phyloP scores from a whole-genome alignment of 768 basidiomycete genomes.

The Phylloporus sp. region DNA sequence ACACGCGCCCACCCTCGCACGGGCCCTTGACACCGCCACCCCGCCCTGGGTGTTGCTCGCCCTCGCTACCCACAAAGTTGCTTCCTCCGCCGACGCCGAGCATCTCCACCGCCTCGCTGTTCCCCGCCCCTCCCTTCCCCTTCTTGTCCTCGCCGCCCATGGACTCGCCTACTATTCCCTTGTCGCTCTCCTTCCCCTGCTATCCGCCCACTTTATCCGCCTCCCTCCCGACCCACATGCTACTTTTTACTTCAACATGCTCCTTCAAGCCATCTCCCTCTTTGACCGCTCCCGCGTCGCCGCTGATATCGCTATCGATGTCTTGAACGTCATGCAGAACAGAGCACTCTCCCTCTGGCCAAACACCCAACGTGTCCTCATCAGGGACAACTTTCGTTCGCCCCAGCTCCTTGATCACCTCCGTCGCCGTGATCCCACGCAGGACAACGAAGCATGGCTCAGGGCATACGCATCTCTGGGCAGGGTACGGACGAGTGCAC shows the following conservation, averaged over 20 bases:
- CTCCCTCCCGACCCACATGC: slow-evolving; percentile 18
- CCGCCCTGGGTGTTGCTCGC: slow-evolving; percentile 57
- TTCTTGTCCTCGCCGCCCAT: slow-evolving; percentile 31
- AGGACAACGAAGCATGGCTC: slow-evolving; percentile 13
- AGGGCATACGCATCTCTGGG: slow-evolving; percentile 18
- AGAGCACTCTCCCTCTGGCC: slow-evolving; percentile 38
- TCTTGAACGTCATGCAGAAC: slow-evolving; percentile 46
- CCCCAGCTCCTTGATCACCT: slow-evolving; percentile 47
- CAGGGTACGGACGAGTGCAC: slow-evolving; percentile 36
- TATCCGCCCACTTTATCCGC: slow-evolving; percentile 40
- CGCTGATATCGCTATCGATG: slow-evolving; percentile 35
- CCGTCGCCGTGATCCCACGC: slow-evolving; percentile 15
- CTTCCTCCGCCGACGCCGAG: slow-evolving; percentile 41
- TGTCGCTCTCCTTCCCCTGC: slow-evolving; percentile 39
- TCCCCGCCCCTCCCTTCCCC: slow-evolving; percentile 9
- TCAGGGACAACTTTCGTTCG: slow-evolving; percentile 48
- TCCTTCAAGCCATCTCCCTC: slow-evolving; percentile 48
- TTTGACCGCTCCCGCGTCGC: slow-evolving; percentile 37
- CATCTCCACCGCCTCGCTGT: slow-evolving; percentile 29
- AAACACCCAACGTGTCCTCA: slow-evolving; percentile 40
- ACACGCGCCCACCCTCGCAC: slow-evolving; percentile 31
- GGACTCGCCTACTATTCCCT: slow-evolving; percentile 49
- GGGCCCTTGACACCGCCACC: slow-evolving; percentile 24
- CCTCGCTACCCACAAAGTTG: slow-evolving; percentile 43
- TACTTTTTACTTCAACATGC: slow-evolving; percentile 44